Percentiles rank a stretch among this genome's conserved stretches.
Conservation (phyloP, 768 basidiomycete species). For the Gloeophyllum trabeum region DNA sequence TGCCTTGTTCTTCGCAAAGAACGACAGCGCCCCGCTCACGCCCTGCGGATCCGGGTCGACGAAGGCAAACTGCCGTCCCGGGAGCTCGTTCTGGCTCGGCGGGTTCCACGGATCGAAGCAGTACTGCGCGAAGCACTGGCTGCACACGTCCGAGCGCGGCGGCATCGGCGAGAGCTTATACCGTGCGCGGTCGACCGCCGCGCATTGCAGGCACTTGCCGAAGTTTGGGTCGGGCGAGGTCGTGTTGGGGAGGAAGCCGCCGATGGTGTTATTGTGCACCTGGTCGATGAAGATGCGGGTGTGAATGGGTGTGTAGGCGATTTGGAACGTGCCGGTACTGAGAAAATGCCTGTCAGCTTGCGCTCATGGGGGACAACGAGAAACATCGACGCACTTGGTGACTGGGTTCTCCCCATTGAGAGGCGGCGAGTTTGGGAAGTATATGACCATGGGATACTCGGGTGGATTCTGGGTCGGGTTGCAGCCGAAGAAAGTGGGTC, state of each 20-base stretch:
- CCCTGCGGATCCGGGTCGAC: slow-evolving; percentile 48
- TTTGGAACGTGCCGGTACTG: slow-evolving; percentile 46
- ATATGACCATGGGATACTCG: slow-evolving; percentile 59
- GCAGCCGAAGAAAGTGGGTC: slow-evolving; percentile 78
- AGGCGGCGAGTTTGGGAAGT: slow-evolving; percentile 71
- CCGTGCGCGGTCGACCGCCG: slow-evolving; percentile 32
- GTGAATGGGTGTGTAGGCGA: slow-evolving; percentile 47
- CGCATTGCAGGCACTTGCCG: slow-evolving; percentile 64
- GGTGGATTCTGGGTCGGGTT: slow-evolving; percentile 35
- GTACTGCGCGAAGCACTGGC: slow-evolving; percentile 17
- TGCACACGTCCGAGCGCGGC: slow-evolving; percentile 14
- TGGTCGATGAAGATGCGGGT: slow-evolving; percentile 50
- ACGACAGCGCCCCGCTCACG: no score
- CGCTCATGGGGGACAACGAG: neutral
- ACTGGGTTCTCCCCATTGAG: slow-evolving; percentile 47
- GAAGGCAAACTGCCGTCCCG: slow-evolving; percentile 30
- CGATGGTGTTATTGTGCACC: slow-evolving; percentile 39
- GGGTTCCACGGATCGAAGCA: slow-evolving; percentile 17
- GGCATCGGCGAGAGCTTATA: slow-evolving; percentile 6
- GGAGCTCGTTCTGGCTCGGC: slow-evolving; percentile 14
- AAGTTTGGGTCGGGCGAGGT: slow-evolving; percentile 43
- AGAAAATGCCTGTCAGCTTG: slow-evolving; percentile 5
- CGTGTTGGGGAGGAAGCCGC: slow-evolving; percentile 50
- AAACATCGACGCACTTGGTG: slow-evolving; percentile 36
- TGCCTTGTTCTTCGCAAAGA: no score